Evolutionary conservation across 495 filamentous ascomycete species (phyloP).

Genomic region (Geoglossum glabrum): DNA sequence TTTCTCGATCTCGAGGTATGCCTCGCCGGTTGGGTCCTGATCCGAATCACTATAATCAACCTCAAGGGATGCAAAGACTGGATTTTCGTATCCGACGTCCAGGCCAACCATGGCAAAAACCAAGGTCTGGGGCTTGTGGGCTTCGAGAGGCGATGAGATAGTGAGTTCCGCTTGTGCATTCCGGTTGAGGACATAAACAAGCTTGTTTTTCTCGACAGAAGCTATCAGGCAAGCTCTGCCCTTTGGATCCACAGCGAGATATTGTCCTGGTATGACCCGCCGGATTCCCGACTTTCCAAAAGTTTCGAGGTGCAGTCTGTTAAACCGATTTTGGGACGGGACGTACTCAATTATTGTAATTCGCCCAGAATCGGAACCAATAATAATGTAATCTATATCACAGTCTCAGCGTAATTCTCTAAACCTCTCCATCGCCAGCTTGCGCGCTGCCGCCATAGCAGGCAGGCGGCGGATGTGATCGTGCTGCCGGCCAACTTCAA

Average conservation of each 20-base stretch:
- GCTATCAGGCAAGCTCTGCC: conserved; percentile 88
- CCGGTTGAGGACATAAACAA: conserved; percentile 94
- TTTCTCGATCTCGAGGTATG: conserved; percentile 65
- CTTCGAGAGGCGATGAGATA: conserved; percentile 93
- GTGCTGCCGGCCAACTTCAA: conserved; percentile 42
- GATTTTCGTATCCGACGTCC: conserved; percentile 93
- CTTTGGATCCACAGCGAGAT: conserved; percentile 83
- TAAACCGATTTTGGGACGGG: conserved; percentile 69
- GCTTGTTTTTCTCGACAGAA: conserved; percentile 94
- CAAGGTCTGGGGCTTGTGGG: conserved; percentile 83
- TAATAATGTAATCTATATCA: conserved; percentile 76
- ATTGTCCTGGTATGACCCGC: conserved; percentile 85
- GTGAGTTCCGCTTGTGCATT: conserved; percentile 86
- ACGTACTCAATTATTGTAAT: conserved; percentile 89
- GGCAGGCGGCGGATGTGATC: conserved; percentile 13
- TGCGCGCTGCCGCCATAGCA: conserved; percentile 5
- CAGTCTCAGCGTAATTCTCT: conserved; percentile 38
- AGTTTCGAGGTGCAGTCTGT: conserved; percentile 80
- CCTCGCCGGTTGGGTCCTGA: conserved; percentile 72
- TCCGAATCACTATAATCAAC: conserved; percentile 84
- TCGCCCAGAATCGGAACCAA: conserved; percentile 86
- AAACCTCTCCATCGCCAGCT: conserved; percentile 8
- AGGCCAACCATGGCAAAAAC: conserved; percentile 72
- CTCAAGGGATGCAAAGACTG: conserved; percentile 85
- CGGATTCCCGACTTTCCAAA: conserved; percentile 96